Conservation (phyloP, 805 yeast genomes). For the Saturnispora sekii region DNA sequence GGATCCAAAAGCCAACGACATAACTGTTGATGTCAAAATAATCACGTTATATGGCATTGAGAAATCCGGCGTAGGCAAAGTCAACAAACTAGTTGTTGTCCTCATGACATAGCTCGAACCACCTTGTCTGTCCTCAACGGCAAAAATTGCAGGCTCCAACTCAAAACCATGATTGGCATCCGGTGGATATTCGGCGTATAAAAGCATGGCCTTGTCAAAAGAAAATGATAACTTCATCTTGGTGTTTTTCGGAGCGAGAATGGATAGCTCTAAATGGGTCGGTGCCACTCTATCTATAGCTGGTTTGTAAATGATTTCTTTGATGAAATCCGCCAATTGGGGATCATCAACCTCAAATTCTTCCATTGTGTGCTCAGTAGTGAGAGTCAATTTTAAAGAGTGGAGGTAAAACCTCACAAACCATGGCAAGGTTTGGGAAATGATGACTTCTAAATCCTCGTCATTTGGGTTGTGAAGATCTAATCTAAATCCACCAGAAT, state of each 20-base stretch:
- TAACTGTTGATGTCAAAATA: constrained; percentile 83
- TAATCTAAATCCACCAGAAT: constrained; percentile 78
- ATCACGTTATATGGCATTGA: constrained; percentile 98
- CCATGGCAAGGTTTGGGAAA: constrained; percentile 88
- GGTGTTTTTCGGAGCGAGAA: constrained; percentile 55
- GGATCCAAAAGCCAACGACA: constrained; percentile 88
- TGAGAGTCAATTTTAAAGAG: constrained; percentile 38
- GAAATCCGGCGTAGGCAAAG: constrained; percentile 94
- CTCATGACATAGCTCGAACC: constrained; percentile 42
- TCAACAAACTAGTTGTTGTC: constrained; percentile 77
- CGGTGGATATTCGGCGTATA: constrained; percentile 94
- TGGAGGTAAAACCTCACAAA: constrained; percentile 76
- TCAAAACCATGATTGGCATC: constrained; percentile 98
- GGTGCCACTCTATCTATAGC: constrained; percentile 77
- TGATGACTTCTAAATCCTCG: constrained; percentile 40
- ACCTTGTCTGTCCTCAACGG: constrained; percentile 32
- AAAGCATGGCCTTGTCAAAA: constrained; percentile 79
- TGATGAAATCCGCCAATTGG: constrained; percentile 31
- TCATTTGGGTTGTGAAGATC: constrained; percentile 60
- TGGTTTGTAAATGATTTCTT: constrained; percentile 55
- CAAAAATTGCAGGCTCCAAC: constrained; percentile 79
- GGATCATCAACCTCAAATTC: constrained; percentile 18
- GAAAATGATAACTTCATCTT: constrained; percentile 57
- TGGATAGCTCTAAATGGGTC: constrained; percentile 63
- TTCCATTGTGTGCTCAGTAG: constrained; percentile 12